Evolutionary conservation across 345 rosid genomes (phyloP).

Genomic region (Salix viminalis): DNA sequence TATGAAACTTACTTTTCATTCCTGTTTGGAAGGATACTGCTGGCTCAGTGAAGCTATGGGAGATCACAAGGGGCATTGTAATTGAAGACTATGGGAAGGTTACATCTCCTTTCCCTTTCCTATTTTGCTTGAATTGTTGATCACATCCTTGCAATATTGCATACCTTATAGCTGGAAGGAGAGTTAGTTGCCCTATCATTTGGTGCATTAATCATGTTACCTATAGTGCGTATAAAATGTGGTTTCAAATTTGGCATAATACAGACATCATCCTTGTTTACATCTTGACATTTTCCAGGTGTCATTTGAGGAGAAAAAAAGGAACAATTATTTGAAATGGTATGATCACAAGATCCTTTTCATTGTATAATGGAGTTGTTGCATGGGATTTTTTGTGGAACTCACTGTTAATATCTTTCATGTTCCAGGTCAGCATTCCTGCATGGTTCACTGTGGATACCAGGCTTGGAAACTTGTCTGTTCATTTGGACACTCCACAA

Average conservation of each 20-base stretch:
- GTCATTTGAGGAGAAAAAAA: slow-evolving; percentile 89
- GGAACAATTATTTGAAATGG: slow-evolving; percentile 95
- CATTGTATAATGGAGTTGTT: neutral
- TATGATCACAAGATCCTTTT: slow-evolving; percentile 20
- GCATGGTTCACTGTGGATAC: slow-evolving; percentile 96
- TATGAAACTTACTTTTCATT: slow-evolving; percentile 18
- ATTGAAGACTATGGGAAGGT: slow-evolving; percentile 95
- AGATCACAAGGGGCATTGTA: slow-evolving; percentile 79
- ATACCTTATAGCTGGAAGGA: neutral
- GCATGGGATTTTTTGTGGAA: slow-evolving; percentile 3
- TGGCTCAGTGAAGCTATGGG: slow-evolving; percentile 96
- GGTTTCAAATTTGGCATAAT: slow-evolving; percentile 2
- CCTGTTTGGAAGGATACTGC: slow-evolving; percentile 64
- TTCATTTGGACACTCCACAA: slow-evolving; percentile 96
- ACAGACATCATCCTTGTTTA: neutral
- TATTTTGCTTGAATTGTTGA: neutral
- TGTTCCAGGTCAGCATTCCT: slow-evolving; percentile 88
- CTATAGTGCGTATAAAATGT: neutral
- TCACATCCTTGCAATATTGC: neutral
- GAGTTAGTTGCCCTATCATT: neutral
- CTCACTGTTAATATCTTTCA: slow-evolving; percentile 16
- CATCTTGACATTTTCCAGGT: slow-evolving; percentile 41
- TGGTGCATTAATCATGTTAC: neutral
- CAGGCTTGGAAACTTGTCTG: slow-evolving; percentile 88
- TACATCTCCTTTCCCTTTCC: neutral